Base-by-base conservation (phyloP, 345 rosid genomes). In the Linum tenue region DNA sequence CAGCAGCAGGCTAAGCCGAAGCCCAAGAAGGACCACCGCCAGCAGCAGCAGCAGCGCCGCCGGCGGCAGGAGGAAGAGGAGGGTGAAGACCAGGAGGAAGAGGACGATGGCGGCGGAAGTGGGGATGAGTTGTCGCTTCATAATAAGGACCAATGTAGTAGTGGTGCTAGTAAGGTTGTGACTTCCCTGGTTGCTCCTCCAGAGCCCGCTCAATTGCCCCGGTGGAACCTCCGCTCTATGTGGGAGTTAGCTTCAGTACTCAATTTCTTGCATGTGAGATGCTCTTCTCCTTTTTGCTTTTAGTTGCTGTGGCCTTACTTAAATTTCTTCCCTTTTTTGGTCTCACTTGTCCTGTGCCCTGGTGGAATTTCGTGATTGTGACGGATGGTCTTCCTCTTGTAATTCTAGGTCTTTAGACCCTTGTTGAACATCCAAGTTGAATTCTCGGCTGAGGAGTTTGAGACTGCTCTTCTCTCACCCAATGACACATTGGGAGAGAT, bases 211-310 rank as follows among this genome's bases (percentile, higher is more conserved):
- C 98, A 85, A 84, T 70, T 89, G 81, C 86, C 95, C 31, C 79
- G 99, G 64, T 89, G 99, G 99, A 91, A 67, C 72, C 92, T 95
- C 70, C 91, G 99, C 62, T 90, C 89, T 17, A 95, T 95, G 98
- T 91, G 97, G 97, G 96, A 95, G 78, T 81, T 95, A 78, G 97
- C 97, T 75, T 95, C 99, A 1, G 66, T 91, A 6, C 94, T 95
- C 69, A 86, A 95, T 85, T 91, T 95, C 80, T 85, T 95, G 86
- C 96, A 91, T 83, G 99, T 95, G 77, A 82, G 90, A 48, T 14
- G 31, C 3, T 12, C 60, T 56, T n/a, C 15, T 8, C 8, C 38
- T 57, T 12, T 57, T 31, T 22, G 31, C 31, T 22, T 22, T 22
- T 22, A 22, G 31, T 22, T 22, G 31, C 31, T 1, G 31, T 22